phyloP scores from a whole-genome alignment of 306 rosid species.

The Quillaja saponaria region DNA sequence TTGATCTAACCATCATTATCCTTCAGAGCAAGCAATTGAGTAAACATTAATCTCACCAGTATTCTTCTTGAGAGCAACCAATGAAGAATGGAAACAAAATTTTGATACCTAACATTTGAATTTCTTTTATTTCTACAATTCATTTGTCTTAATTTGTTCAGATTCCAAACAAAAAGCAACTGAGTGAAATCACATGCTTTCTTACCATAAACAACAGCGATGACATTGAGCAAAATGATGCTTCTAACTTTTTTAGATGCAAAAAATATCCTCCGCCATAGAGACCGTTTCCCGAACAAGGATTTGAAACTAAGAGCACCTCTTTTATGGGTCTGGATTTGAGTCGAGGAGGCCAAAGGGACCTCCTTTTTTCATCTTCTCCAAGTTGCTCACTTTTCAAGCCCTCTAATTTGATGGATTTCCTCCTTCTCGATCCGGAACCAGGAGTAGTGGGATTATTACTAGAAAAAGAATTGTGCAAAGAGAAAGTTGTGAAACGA shows the following conservation, averaged over 20 bases:
- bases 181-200: neutral
- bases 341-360: conserved; percentile 5
- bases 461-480: conserved; percentile 27
- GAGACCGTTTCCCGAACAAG: conserved; percentile 38
- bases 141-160: neutral
- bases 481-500: conserved; percentile 28
- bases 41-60: no score
- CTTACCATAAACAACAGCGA: conserved; percentile 62
- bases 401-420: conserved; percentile 20
- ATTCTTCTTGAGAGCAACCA: no score
- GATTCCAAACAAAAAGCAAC: neutral
- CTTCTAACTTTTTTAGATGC: conserved; percentile 64
- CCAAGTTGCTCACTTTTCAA: conserved; percentile 17
- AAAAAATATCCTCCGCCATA: conserved; percentile 52
- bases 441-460: conserved; percentile 26
- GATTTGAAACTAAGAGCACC: conserved; percentile 31
- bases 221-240: conserved; percentile 61
- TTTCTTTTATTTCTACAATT: no score
- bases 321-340: neutral
- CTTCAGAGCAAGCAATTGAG: no score
- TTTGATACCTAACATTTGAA: no score
- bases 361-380: conserved; percentile 1
- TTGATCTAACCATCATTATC: no score
- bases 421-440: conserved; percentile 24
- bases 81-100: no score